Evolutionary conservation across 441 rosid species (phyloP).

Genomic region (Populus trichocarpa): DNA sequence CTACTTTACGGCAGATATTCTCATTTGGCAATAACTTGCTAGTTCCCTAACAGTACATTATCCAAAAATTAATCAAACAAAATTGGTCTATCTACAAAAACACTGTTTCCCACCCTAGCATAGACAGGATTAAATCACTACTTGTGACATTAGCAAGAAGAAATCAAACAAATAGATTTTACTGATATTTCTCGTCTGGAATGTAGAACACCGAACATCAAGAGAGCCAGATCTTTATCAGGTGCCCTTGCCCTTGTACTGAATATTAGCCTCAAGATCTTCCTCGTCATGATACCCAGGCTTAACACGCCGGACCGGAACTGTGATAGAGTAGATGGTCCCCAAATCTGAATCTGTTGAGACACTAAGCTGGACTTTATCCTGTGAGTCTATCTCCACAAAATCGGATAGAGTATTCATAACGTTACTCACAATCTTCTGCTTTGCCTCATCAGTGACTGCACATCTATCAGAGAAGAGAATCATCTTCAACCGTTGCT

Average conservation of each 20-base stretch:
- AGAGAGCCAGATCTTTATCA: neutral
- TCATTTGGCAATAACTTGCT: neutral
- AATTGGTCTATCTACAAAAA: neutral
- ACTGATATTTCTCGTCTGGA: neutral
- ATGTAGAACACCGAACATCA: neutral
- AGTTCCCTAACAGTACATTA: neutral
- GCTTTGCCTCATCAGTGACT: constrained; percentile 15
- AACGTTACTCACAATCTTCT: neutral
- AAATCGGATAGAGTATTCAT: neutral
- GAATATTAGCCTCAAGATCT: neutral
- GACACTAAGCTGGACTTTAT: neutral
- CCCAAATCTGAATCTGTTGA: neutral
- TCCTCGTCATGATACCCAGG: neutral
- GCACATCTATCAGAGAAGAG: constrained; percentile 96
- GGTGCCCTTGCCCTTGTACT: neutral
- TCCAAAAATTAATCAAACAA: neutral
- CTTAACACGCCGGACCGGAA: neutral
- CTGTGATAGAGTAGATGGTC: neutral
- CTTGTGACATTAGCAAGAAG: neutral
- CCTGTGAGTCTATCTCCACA: neutral
- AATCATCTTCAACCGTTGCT: constrained; percentile 95
- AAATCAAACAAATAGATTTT: neutral
- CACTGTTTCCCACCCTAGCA: neutral
- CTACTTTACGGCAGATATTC: too few species aligned
- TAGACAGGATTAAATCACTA: neutral